Evolutionary conservation across 2,329 filamentous ascomycete species (phyloP).

Genomic region (Huntiella abstrusa): DNA sequence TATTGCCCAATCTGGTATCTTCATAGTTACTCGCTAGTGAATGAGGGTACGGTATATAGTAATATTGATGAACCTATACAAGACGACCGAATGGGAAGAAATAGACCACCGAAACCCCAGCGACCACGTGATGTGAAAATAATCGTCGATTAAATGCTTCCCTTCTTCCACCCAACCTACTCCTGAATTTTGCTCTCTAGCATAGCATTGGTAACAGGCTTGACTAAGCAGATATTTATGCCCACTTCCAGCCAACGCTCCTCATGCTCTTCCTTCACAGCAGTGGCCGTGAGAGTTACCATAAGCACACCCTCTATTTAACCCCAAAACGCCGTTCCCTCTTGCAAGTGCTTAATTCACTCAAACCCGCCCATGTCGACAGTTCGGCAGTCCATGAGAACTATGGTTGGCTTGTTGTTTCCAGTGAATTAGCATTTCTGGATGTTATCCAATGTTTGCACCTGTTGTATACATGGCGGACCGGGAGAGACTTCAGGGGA

Average conservation of each 20-base stretch:
- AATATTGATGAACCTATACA: too few relatives aligned
- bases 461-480: conserved; percentile 40
- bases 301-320: conserved; percentile 47
- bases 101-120: too few relatives aligned
- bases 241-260: conserved; percentile 56
- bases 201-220: conserved; percentile 40
- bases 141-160: too few relatives aligned
- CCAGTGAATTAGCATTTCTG: conserved; percentile 30
- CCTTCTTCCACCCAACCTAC: background rate
- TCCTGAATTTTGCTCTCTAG: conserved; percentile 4
- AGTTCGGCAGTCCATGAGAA: conserved; percentile 65
- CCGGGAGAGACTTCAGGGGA: conserved; percentile 11
- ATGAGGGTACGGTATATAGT: too few relatives aligned
- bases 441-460: conserved; percentile 63
- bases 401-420: conserved; percentile 47
- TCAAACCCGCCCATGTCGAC: conserved; percentile 60
- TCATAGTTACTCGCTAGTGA: too few relatives aligned
- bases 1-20: too few relatives aligned
- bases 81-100: too few relatives aligned
- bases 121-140: too few relatives aligned
- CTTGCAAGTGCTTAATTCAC: conserved; percentile 41
- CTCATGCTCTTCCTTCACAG: conserved; percentile 50
- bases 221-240: conserved; percentile 59
- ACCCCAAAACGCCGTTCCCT: conserved; percentile 11
- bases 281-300: conserved; percentile 65